Evolutionary conservation across 768 basidiomycete genomes (phyloP), one percentile per base, ranked within the genome.

Genomic region (Boletus vinaceobasis): DNA sequence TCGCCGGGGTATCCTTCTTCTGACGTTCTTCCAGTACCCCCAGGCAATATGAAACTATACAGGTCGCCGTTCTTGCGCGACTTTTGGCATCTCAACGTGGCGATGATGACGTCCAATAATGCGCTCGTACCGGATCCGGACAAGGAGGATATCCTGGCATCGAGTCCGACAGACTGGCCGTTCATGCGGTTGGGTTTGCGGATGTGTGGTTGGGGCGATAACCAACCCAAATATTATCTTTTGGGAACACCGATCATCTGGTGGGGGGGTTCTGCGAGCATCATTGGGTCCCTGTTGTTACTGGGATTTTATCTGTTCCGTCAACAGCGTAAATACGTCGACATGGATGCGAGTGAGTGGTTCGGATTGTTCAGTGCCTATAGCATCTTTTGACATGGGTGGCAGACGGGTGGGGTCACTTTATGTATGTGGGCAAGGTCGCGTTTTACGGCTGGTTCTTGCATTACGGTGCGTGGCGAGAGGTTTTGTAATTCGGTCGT

Each of bases 31-130:
- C 31, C 64, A 97, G 92, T 99, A 10, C 93, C 94, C 11, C 63
- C 83, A 4, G 96, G 90, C 2, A 79, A 96, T 38, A 79, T 81
- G 56, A 94, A 90, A 65, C 82, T 86, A 53, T 97, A 96, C 75
- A 79, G 75, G 37, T 96, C 96, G 2, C 88, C 96, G 0, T 99
- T 99, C 81, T 74, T 96, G 43, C 86, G 90, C 48, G 96, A 99
- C 74, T 99, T 99, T 73, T 95, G 93, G 87, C 96, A 99, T 69
- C 83, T 99, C 53, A 99, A 99, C 66, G 93, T 99, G 26, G 97
- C 95, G 8, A 99, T 99, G 97, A 94, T 95, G 92, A 97, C 96
- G 0, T 98, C 97, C 5, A 99, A 99, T 76, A 99, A 99, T 67
- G 96, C 97, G 0, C 86, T 99, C 51, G 71, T 98, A 38, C 97